Percentiles rank a stretch among this genome's conserved stretches.
These are phyloP conservation scores for Hevea brasiliensis DNA, from an alignment of 345 rosid genomes.

Conservation along the genomic window DNA sequence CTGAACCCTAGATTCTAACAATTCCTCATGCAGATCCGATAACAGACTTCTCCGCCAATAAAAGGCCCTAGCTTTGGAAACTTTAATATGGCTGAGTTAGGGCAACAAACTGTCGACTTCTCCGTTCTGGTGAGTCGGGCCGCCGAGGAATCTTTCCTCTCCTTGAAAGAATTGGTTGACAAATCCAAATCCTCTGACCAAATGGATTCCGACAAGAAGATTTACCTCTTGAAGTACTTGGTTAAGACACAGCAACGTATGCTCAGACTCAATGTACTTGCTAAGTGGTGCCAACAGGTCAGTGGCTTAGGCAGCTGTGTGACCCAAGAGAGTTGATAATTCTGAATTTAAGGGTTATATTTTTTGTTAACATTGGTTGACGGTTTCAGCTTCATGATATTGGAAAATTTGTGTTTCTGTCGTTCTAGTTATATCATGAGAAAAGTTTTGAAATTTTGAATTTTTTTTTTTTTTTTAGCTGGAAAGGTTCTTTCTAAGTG, in stretches of 20 bases:
- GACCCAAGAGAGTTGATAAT: too few species aligned
- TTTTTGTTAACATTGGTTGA: too few species aligned
- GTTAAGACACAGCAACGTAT: slow-evolving; percentile 88
- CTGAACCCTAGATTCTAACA: slow-evolving; percentile 2
- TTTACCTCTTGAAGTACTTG: slow-evolving; percentile 73
- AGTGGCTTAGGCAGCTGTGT: not conserved
- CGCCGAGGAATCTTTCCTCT: slow-evolving; percentile 77
- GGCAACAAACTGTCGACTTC: slow-evolving; percentile 87
- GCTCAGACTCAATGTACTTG: slow-evolving; percentile 88
- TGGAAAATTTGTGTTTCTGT: not conserved
- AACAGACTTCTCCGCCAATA: too few species aligned
- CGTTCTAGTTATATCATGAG: not conserved
- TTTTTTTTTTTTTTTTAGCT: too few species aligned
- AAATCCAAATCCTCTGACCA: slow-evolving; percentile 66
- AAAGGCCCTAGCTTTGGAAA: slow-evolving; percentile 5
- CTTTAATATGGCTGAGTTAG: slow-evolving; percentile 62
- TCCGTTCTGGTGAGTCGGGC: slow-evolving; percentile 73
- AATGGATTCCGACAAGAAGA: slow-evolving; percentile 83
- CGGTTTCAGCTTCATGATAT: not conserved
- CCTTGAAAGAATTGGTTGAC: slow-evolving; percentile 78
- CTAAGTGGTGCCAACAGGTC: slow-evolving; percentile 99
- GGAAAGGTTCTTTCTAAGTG: not conserved
- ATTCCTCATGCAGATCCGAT: slow-evolving; percentile 6
- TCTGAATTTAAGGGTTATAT: not conserved
- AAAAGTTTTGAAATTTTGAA: not conserved